Evolutionary conservation across 2,329 filamentous ascomycete species (phyloP).

Genomic region (Samsoniella hepiali): DNA sequence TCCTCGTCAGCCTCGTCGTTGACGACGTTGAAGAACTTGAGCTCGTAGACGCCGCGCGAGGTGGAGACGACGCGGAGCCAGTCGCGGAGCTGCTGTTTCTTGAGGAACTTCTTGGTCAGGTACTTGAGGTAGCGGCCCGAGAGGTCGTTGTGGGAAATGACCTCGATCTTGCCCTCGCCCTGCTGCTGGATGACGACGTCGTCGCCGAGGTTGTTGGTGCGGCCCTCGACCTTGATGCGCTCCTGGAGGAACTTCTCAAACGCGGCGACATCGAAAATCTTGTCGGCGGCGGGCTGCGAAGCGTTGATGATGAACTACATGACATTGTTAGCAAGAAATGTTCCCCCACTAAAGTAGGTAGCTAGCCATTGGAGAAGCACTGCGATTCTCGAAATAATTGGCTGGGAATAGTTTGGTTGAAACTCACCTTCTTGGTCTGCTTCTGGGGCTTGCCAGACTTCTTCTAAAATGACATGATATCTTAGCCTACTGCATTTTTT

Average conservation of each 20-base stretch:
- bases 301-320: slow-evolving; percentile 98
- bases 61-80: slow-evolving; percentile 99
- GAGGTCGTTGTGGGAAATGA: slow-evolving; percentile 96
- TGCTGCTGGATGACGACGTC: slow-evolving; percentile 84
- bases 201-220: slow-evolving; percentile 96
- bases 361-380: not conserved
- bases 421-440: slow-evolving; percentile 77
- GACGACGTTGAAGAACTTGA: slow-evolving; percentile 99
- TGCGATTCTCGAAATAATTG: not conserved
- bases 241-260: slow-evolving; percentile 99
- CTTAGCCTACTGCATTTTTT: slow-evolving; percentile 90
- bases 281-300: slow-evolving; percentile 95
- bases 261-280: slow-evolving; percentile 98
- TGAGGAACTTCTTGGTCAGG: slow-evolving; percentile 99
- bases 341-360: not conserved
- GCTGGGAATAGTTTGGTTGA: not conserved
- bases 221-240: slow-evolving; percentile 99
- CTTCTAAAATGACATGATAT: slow-evolving; percentile 60
- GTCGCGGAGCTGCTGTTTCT: slow-evolving; percentile 99
- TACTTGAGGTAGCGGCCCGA: slow-evolving; percentile 99
- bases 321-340: slow-evolving; percentile 19
- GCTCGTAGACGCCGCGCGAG: slow-evolving; percentile 97
- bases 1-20: slow-evolving; percentile 98
- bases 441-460: slow-evolving; percentile 71
- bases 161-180: slow-evolving; percentile 96